phyloP scores from a whole-genome alignment of 2,329 filamentous ascomycete species.

The Thermothelomyces thermophilus region DNA sequence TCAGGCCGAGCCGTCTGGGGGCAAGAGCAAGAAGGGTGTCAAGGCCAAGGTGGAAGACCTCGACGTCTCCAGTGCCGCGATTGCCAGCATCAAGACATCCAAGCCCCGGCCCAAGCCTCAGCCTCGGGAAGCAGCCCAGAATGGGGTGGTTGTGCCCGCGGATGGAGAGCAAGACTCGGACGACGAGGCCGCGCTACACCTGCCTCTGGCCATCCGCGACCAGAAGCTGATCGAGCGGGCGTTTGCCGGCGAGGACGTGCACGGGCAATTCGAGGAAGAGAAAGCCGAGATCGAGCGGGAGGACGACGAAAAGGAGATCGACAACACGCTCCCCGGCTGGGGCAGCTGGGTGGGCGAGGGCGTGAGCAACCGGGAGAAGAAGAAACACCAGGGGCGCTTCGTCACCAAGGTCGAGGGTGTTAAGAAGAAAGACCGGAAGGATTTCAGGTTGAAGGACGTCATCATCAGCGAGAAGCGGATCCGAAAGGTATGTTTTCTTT shows the following conservation, averaged over 20 bases:
- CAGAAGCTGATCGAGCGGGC: constrained; percentile 69
- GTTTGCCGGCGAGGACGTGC: constrained; percentile 83
- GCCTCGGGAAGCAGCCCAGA: not conserved
- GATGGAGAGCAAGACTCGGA: constrained; percentile 36
- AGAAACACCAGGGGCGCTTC: constrained; percentile 55
- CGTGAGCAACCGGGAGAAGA: constrained; percentile 62
- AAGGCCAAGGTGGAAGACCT: constrained; percentile 33
- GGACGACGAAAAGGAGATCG: constrained; percentile 76
- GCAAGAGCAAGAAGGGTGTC: constrained; percentile 35
- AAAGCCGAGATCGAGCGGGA: constrained; percentile 65
- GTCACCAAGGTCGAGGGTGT: constrained; percentile 65
- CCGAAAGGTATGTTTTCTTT: constrained; percentile 69
- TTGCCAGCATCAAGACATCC: constrained; percentile 22
- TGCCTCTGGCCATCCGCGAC: constrained; percentile 53
- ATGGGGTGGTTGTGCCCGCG: constrained; percentile 4
- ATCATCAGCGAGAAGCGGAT: constrained; percentile 88
- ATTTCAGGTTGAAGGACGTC: constrained; percentile 73
- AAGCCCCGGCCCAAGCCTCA: constrained; percentile 18
- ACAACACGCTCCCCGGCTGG: constrained; percentile 89
- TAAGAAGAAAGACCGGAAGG: constrained; percentile 69
- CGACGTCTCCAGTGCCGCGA: constrained; percentile 34
- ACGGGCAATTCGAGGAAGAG: constrained; percentile 71
- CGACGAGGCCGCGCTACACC: constrained; percentile 40
- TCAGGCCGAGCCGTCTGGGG: constrained; percentile 29
- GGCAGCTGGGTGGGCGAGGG: constrained; percentile 86